phyloP scores from a whole-genome alignment of 768 basidiomycete genomes.

The Mycena rosella region DNA sequence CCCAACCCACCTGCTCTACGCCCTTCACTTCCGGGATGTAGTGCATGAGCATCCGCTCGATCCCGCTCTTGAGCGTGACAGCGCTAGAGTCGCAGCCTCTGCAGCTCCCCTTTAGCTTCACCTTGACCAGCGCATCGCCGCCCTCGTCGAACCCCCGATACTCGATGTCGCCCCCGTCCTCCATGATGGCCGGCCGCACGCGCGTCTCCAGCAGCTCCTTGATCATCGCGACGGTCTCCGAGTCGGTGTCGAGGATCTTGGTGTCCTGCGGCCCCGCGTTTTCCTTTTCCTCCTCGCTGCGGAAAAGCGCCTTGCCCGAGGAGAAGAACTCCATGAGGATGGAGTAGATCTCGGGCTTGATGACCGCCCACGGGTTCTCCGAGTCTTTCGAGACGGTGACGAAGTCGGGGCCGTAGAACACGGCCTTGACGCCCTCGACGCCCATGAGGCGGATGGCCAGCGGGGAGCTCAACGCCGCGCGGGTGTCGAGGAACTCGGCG shows the following conservation, averaged over 20 bases:
- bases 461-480: slow-evolving; percentile 88
- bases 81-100: slow-evolving; percentile 94
- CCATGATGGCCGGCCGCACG: slow-evolving; percentile 97
- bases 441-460: slow-evolving; percentile 97
- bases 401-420: slow-evolving; percentile 99
- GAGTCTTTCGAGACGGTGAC: slow-evolving; percentile 95
- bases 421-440: slow-evolving; percentile 87
- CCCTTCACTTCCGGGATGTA: slow-evolving; percentile 97
- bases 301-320: slow-evolving; percentile 88
- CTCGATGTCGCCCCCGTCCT: slow-evolving; percentile 98
- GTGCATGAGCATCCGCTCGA: slow-evolving; percentile 99
- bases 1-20: slow-evolving; percentile 79
- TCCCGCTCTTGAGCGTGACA: slow-evolving; percentile 96
- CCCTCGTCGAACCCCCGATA: slow-evolving; percentile 91
- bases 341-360: slow-evolving; percentile 98
- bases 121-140: slow-evolving; percentile 80
- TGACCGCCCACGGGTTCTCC: slow-evolving; percentile 86
- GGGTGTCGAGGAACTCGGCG: slow-evolving; percentile 94
- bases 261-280: slow-evolving; percentile 94
- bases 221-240: slow-evolving; percentile 98
- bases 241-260: slow-evolving; percentile 91
- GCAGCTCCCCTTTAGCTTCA: slow-evolving; percentile 97
- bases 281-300: slow-evolving; percentile 82
- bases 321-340: slow-evolving; percentile 98
- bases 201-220: slow-evolving; percentile 97